Evolutionary conservation across 768 basidiomycete species (phyloP), one percentile per base, ranked within the genome.

Genomic region (Rossbeevera mucosa): DNA sequence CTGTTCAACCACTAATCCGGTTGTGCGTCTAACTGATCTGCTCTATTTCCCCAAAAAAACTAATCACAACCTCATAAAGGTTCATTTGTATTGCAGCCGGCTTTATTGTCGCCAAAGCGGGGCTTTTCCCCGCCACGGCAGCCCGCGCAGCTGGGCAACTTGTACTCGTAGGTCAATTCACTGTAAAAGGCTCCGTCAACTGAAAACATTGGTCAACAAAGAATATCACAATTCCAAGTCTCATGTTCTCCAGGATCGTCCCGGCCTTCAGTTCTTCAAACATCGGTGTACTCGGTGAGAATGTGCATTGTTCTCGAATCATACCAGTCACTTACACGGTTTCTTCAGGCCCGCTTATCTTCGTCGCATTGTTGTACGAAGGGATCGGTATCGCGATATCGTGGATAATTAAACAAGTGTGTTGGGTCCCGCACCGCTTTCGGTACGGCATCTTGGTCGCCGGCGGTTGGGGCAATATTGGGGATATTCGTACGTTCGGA

Each of bases 371-470:
- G 0, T 47, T 84, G 4, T 89, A 90, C 56, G 77, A 83, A 53
- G 60, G 59, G 2, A 65, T 85, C 5, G 85, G 88, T 7, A 62
- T 81, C 8, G 30, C 65, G 7, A 72, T 83, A 20, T 80, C 81
- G 0, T 82, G 75, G 72, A 44, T 78, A n/a, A 68, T 81, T 48
- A 79, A 78, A 45, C 77, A 79, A 55, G 58, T 85, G 45, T 88
- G 85, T 59, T 89, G 86, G 81, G 86, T 90, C 2, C 88, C 88
- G 1, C 83, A 87, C 60, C 76, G 85, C 24, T 89, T 90, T 61
- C 73, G 87, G 44, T 80, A 82, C 59, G 89, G 87, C 0, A 74
- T 90, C 21, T 60, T 89, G 0, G 79, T 80, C 3, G 85, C 86
- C 0, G 87, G 86, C 31, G 80, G 77, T 3, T 89, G 81, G 80